These are phyloP conservation scores for Salvia rosmarinus DNA, from an alignment of 257 asterid genomes.

Conservation along the genomic window DNA sequence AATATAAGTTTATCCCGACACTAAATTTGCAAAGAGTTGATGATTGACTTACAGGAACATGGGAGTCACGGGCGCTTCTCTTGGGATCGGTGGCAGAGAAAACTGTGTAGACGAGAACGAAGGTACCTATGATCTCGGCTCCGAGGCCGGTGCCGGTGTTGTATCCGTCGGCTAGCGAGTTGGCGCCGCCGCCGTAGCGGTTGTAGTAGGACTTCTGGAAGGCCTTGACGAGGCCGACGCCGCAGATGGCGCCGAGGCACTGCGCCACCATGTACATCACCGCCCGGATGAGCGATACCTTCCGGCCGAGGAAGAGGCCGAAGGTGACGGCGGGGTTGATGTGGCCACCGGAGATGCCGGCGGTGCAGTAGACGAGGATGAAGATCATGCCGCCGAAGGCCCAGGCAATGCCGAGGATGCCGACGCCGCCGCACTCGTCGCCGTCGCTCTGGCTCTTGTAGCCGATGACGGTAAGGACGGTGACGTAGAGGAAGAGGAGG, in stretches of 20 bases:
- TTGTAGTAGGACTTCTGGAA: slow-evolving; percentile 60
- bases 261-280: slow-evolving; percentile 70
- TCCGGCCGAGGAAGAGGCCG: slow-evolving; percentile 74
- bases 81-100: slow-evolving; percentile 90
- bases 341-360: slow-evolving; percentile 90
- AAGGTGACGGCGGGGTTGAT: slow-evolving; percentile 84
- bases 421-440: slow-evolving; percentile 77
- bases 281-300: slow-evolving; percentile 74
- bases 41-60: slow-evolving; percentile 61
- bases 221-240: slow-evolving; percentile 77
- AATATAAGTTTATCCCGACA: too few species aligned
- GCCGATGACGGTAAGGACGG: slow-evolving; percentile 76
- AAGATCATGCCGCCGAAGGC: slow-evolving; percentile 92
- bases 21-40: too few species aligned
- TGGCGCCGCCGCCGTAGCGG: slow-evolving; percentile 66
- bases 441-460: slow-evolving; percentile 53
- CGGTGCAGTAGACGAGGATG: slow-evolving; percentile 90
- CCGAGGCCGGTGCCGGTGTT: slow-evolving; percentile 73
- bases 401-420: slow-evolving; percentile 84
- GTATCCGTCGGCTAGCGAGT: slow-evolving; percentile 55
- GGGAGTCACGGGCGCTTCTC: slow-evolving; percentile 84
- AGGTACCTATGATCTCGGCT: slow-evolving; percentile 84
- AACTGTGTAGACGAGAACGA: slow-evolving; percentile 82
- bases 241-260: slow-evolving; percentile 77
- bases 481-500: slow-evolving; percentile 72